phyloP scores from a whole-genome alignment of 2,329 filamentous ascomycete species.

The Aspergillus fischeri region DNA sequence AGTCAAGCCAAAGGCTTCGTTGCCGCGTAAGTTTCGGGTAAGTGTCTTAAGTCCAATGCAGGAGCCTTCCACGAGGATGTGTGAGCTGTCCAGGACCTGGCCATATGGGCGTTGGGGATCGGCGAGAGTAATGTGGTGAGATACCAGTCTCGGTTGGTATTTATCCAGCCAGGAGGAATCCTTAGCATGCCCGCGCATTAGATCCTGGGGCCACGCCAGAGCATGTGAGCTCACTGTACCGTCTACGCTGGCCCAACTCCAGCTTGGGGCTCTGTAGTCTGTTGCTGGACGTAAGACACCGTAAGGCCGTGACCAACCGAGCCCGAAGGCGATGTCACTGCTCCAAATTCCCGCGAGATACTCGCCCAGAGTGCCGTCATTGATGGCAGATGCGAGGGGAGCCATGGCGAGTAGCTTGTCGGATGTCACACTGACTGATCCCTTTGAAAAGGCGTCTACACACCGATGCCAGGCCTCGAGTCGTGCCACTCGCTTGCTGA shows the following conservation, averaged over 20 bases:
- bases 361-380: neutral
- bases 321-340: neutral
- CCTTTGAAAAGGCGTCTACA: neutral
- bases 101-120: neutral
- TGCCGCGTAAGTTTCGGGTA: neutral
- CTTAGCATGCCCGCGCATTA: neutral
- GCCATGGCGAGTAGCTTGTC: neutral
- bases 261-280: neutral
- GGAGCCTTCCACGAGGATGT: neutral
- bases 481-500: neutral
- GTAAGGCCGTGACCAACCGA: neutral
- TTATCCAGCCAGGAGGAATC: neutral
- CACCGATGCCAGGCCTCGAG: neutral
- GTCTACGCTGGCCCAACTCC: neutral
- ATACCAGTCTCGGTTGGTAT: neutral
- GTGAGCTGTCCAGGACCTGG: neutral
- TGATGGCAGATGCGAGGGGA: neutral
- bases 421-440: neutral
- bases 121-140: neutral
- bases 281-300: neutral
- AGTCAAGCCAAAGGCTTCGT: neutral
- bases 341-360: neutral
- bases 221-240: neutral
- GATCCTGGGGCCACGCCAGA: neutral
- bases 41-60: neutral